Percentiles rank a stretch among this genome's conserved stretches.
phyloP scores from a whole-genome alignment of 1,139 yeast genomes.

The Zygoascus sp. region DNA sequence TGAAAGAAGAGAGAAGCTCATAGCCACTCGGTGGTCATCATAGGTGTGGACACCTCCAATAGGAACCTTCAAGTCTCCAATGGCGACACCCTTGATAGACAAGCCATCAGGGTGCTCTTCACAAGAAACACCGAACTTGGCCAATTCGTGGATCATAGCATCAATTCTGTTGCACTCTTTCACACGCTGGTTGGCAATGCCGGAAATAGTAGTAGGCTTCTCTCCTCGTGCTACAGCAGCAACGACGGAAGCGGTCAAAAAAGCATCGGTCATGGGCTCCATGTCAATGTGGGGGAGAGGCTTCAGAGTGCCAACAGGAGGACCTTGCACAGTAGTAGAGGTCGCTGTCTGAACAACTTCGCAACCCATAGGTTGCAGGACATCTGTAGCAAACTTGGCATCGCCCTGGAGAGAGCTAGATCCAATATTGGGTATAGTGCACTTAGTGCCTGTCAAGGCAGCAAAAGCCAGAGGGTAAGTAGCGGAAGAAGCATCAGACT shows the following conservation, averaged over 20 bases:
- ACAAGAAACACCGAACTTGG: slow-evolving; percentile 84
- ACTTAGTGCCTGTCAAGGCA: slow-evolving; percentile 92
- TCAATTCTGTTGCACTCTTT: slow-evolving; percentile 95
- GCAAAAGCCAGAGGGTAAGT: slow-evolving; percentile 97
- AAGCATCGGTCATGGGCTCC: slow-evolving; percentile 99
- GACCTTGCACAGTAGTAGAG: slow-evolving; percentile 91
- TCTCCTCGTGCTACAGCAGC: slow-evolving; percentile 57
- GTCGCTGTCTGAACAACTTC: slow-evolving; percentile 72
- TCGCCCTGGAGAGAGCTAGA: slow-evolving; percentile 92
- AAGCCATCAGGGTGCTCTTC: slow-evolving; percentile 90
- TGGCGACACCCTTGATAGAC: slow-evolving; percentile 62
- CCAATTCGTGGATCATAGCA: slow-evolving; percentile 87
- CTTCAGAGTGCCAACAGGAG: slow-evolving; percentile 60
- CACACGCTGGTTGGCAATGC: slow-evolving; percentile 97
- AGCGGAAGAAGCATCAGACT: slow-evolving; percentile 98
- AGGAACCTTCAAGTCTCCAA: slow-evolving; percentile 44
- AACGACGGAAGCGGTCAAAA: slow-evolving; percentile 91
- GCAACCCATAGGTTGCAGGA: slow-evolving; percentile 93
- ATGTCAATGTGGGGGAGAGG: slow-evolving; percentile 79
- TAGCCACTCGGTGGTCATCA: slow-evolving; percentile 97
- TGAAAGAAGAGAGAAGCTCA: slow-evolving; percentile 89
- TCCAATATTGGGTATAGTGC: slow-evolving; percentile 93
- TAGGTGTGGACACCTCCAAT: slow-evolving; percentile 62
- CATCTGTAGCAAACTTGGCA: slow-evolving; percentile 93
- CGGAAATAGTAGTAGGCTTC: slow-evolving; percentile 69